Base-by-base conservation (phyloP, 140 eudicot genomes). In the Stevia rebaudiana region DNA sequence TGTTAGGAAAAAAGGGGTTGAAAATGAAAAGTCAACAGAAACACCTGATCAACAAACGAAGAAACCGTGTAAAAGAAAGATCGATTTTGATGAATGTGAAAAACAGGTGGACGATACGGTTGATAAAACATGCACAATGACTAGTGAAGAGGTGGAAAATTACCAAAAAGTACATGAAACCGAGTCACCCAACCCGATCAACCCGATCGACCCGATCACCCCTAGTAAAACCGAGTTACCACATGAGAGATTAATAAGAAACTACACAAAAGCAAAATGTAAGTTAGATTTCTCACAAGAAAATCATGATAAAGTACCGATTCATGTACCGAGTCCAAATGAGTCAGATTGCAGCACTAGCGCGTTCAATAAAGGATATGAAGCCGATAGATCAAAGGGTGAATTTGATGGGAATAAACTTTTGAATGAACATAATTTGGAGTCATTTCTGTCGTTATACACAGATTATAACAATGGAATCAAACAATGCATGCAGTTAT, bases 321-420 rank as follows among this genome's bases (percentile, higher is more conserved):
- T 58, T 31, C 22, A 21, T 17, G 47, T 54, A 28, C 74, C 72
- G 31, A 79, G 85, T 42, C 83, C 90, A 18, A 75, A 71, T 60
- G 80, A 73, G 67, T 82, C 89, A 41, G 69, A 49, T 53, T 68
- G 80, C 80, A 86, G 86, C 84, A 82, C 76, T 41, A 86, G 78
- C 50, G 62, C 60, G 51, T 44, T 76, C 70, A 37, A 79, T 62
- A 64, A 62, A 65, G 74, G 76, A 39, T 72, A 49, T 28, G 61
- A 55, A 55, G 41, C 61, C 28, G 21, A 55, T 1, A 55, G 61
- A 55, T 55, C 41, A 40, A 64, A 60, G 63, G 79, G 78, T 31
- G 70, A 46, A 37, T 46, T 47, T 18, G 79, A 22, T 31, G 80
- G 73, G 33, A 48, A 46, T 9, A 70, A 68, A 41, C 51, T 55